Base-by-base conservation (phyloP, 352 stramenopile species). In the Pythium aquatile region DNA sequence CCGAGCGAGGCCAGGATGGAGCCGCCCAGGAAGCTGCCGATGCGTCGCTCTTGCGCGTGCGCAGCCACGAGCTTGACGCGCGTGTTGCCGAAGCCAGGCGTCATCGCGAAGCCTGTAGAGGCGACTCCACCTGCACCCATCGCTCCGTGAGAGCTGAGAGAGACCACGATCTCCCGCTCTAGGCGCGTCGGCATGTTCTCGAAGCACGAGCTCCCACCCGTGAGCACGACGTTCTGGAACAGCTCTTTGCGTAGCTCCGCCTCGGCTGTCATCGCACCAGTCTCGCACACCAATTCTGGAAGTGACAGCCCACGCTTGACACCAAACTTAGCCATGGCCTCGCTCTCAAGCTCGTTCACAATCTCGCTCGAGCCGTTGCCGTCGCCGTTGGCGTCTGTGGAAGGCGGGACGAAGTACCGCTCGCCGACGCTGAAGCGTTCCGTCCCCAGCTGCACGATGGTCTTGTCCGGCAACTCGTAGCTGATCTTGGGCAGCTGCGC, bases 1-100 rank as follows among this genome's bases (percentile, higher is more conserved):
- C 94, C 96, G 51, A 99, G 81, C 35, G 93, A 99, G 14, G 85
- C 96, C 28, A 99, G 69, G 77, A 99, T 99, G 48, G 96, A 99
- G 7, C 96, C 97, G 55, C 97, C 97, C 24, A 99, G 62, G 29
- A 91, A 94, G 32, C 81, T 73, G 17, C 83, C 81, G 52, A 93
- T 73, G 32, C 78, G 83, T 39, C 86, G 81, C 61, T 94, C 83
- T 32, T 86, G 76, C 1, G 71, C 55, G 55, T 89, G 82, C 9
- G 84, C 79, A 0, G 86, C 82, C 7, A 94, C 68, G 17, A 90
- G 71, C 62, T 92, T 92, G 26, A 91, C 78, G 2, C 83, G 81
- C 60, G 85, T 73, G 65, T 75, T 88, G 51, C 73, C 83, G 46
- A 70, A 60, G 32, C 64, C 58, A 7, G 55, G 49, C 0, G 32